Base-by-base conservation (phyloP, 2,329 filamentous ascomycete species). In the Talaromyces sp. region DNA sequence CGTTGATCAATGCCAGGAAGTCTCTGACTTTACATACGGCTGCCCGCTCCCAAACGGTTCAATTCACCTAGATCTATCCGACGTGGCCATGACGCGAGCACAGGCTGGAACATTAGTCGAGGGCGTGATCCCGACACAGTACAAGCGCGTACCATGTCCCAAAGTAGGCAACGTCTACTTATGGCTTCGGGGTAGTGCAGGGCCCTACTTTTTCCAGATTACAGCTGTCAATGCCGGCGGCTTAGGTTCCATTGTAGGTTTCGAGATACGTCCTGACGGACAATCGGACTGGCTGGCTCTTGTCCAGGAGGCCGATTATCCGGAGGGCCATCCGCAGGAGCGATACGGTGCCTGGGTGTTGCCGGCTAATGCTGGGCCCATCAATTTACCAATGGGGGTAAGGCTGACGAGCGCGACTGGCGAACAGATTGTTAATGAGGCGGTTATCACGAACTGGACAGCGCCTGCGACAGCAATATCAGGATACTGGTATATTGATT, bases 1-100 rank as follows among this genome's bases (percentile, higher is more conserved):
- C 6, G 59, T 61, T 22, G 59, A 61, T 38, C 59, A 61, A 61
- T 61, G 59, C 31, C 59, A 61, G 59, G 59, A 61, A 40, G 59
- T 61, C 5, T 61, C 59, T 2, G 43, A 61, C 27, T 61, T 61
- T 13, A 61, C 6, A 51, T 61, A 61, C 31, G 59, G 59, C 29
- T 61, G 59, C 15, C 59, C 59, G 5, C 59, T 61, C 19, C 59
- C 59, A 15, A 13, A 61, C n/a, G 59, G 59, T 11, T 61, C 59
- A 15, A 61, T 51, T 25, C 59, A 61, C n/a, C 19, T 61, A 10
- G 59, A 61, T 10, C 8, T 61, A 6, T 61, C 59, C 19, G 59
- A 61, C 19, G 59, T 61, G 29, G 59, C 59, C 19, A 61, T 61
- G 59, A 61, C 59, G 2, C 59, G 59, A 51, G 59, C 59, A 36